Evolutionary conservation across 495 filamentous ascomycete genomes (phyloP), one percentile per base, ranked within the genome.

Genomic region (Penicillium samsonianum): DNA sequence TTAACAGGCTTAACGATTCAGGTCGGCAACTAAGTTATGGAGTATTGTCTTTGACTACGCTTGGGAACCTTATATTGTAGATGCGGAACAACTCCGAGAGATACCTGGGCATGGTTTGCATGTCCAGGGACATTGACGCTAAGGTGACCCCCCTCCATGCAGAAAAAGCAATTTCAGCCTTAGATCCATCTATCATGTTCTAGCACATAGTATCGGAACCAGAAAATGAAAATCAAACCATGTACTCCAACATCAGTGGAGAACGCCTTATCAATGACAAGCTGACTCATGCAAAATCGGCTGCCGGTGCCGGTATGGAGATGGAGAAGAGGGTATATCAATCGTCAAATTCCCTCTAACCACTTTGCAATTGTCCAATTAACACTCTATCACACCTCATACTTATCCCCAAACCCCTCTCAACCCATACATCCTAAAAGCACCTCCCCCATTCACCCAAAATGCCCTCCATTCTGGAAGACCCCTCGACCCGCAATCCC

Each of bases 381-480:
- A 8, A 25, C 26, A 17, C 50, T 43, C 41, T n/a, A 23, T 28
- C 23, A 22, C n/a, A 33, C 40, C 10, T 25, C 10, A 16, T 2
- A 12, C 4, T 23, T 16, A 40, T 16, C 22, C 9, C 49, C 5
- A 23, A 30, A 1, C 14, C 16, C 5, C 2, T 30, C 4, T 2
- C 6, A 25, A 16, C 2, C 6, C 20, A 16, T 9, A 12, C 0
- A 16, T 26, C 11, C 20, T 14, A 14, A 45, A 16, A 50, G 17
- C 30, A 1, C n/a, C 28, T 11, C 8, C 17, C 25, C n/a, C 50
- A 47, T 20, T 33, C 14, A 28, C 26, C 17, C 51, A 66, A 57
- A 63, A 79, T 79, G 76, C 74, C 74, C 31, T 61, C 74, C 47
- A 86, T 92, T 73, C 84, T 95, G 60, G 91, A 96, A 73, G 90